phyloP scores from a whole-genome alignment of 352 stramenopile genomes.

The Achlya hypogyna region DNA sequence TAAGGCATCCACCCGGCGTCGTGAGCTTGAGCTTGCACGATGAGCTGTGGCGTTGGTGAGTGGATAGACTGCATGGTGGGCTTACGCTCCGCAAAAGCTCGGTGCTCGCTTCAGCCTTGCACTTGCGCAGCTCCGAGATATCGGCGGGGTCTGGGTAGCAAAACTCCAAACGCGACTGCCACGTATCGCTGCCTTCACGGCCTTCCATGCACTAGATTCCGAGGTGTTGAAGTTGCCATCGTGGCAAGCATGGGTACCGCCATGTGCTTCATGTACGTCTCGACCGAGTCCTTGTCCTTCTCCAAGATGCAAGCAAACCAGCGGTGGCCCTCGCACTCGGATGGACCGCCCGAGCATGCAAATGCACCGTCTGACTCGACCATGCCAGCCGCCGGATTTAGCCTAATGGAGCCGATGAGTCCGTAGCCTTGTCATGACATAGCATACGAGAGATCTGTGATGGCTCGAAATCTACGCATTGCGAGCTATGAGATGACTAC shows the following conservation, averaged over 20 bases:
- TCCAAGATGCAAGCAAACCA: slow-evolving; percentile 67
- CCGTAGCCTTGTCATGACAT: background rate
- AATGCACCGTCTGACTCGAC: slow-evolving; percentile 44
- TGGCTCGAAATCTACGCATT: slow-evolving; percentile 47
- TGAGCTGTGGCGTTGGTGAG: slow-evolving; percentile 27
- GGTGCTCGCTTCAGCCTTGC: slow-evolving; percentile 46
- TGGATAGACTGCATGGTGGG: background rate
- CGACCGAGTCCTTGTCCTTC: slow-evolving; percentile 54
- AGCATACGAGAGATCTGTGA: slow-evolving; percentile 51
- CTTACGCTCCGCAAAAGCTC: slow-evolving; percentile 41
- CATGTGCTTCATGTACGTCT: slow-evolving; percentile 67
- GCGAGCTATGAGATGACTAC: background rate
- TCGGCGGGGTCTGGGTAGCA: slow-evolving; percentile 54
- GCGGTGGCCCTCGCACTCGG: slow-evolving; percentile 68
- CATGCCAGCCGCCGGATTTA: slow-evolving; percentile 68
- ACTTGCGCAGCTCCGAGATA: slow-evolving; percentile 40
- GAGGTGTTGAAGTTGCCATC: no score
- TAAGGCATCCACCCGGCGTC: slow-evolving; percentile 68
- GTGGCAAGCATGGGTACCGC: no score
- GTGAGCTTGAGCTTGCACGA: slow-evolving; percentile 38
- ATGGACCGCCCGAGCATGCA: slow-evolving; percentile 44
- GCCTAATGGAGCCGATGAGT: slow-evolving; percentile 24
- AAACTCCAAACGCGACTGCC: slow-evolving; percentile 56
- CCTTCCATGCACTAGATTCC: slow-evolving; percentile 59
- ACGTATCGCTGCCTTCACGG: slow-evolving; percentile 58